Evolutionary conservation across 2,329 filamentous ascomycete genomes (phyloP).

Genomic region (Neonectria coccinea): DNA sequence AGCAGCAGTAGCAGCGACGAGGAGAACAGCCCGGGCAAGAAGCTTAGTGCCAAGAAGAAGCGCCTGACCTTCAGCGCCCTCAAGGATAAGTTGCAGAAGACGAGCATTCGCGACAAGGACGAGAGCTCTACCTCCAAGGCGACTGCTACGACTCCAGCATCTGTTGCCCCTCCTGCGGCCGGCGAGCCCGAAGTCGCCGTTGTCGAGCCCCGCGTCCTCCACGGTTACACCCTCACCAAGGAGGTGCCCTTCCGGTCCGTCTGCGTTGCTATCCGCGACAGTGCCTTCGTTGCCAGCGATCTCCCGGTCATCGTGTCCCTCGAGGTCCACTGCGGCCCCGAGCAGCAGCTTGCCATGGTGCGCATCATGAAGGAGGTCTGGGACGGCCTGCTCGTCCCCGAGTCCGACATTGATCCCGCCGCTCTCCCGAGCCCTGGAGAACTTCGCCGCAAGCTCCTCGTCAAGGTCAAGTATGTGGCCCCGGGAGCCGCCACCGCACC

Average conservation of each 20-base stretch:
- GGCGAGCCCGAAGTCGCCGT: conserved; percentile 47
- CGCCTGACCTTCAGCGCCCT: conserved; percentile 70
- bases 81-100: conserved; percentile 67
- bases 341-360: conserved; percentile 92
- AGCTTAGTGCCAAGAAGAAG: conserved; percentile 68
- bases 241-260: conserved; percentile 89
- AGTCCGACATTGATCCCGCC: conserved; percentile 58
- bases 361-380: conserved; percentile 90
- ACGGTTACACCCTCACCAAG: conserved; percentile 91
- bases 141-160: conserved; percentile 8
- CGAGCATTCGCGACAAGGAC: conserved; percentile 56
- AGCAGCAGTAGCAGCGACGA: conserved; percentile 67
- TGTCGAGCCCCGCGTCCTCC: conserved; percentile 81
- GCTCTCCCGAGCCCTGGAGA: conserved; percentile 75
- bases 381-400: conserved; percentile 76
- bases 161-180: conserved; percentile 25
- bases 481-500: conserved; percentile 48
- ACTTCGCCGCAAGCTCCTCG: conserved; percentile 81
- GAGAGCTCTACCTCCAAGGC: conserved; percentile 10
- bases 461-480: conserved; percentile 81
- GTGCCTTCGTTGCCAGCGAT: conserved; percentile 80
- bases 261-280: conserved; percentile 81
- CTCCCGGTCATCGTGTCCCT: conserved; percentile 93
- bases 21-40: conserved; percentile 59
- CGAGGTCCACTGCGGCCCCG: conserved; percentile 84